Base-by-base conservation (phyloP, 768 basidiomycete genomes). In the Kwoniella pini region DNA sequence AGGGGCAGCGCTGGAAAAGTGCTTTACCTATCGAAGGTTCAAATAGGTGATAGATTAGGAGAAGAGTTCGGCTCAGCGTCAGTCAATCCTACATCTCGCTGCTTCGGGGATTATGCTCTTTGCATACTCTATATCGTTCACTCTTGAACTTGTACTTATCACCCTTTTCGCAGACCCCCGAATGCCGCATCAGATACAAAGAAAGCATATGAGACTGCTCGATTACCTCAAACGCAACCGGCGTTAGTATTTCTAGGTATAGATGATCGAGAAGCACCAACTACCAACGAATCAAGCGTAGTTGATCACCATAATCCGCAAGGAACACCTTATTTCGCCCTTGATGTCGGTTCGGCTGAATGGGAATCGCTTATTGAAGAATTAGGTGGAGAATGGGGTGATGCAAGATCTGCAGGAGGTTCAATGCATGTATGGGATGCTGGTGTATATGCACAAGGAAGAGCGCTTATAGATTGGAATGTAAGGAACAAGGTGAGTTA, bases 401-500 rank as follows among this genome's bases (percentile, higher is more conserved):
- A 73, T 63, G 57, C 82, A 40, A 65, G 82, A 64, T 68, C 67
- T 1, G 74, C 56, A 36, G 71, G 54, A 1, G 57, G 49, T 21
- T 58, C 45, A 15, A 80, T 94, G 69, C 85, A 86, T 68, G 69
- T 69, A 2, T 87, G 88, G 70, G 84, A 85, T 30, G 90, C 88
- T 0, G 87, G 84, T 0, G 79, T 97, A 0, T 90, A 90, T 71
- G 89, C 90, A 0, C 82, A 84, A 56, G 90, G 88, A 1, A 81
- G 90, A 57, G 88, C 86, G 42, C 81, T 97, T 84, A 82, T 89
- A 2, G 95, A 98, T 74, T 99, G 95, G 95, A 98, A 96, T 76
- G 82, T 81, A 50, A 82, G 92, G 54, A 95, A 94, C 79, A 90
- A 87, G 82, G 92, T 86, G 69, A 31, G 80, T 67, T 9, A n/a